Evolutionary conservation across 768 basidiomycete genomes (phyloP).

Genomic region (Boletus vinaceobasis): DNA sequence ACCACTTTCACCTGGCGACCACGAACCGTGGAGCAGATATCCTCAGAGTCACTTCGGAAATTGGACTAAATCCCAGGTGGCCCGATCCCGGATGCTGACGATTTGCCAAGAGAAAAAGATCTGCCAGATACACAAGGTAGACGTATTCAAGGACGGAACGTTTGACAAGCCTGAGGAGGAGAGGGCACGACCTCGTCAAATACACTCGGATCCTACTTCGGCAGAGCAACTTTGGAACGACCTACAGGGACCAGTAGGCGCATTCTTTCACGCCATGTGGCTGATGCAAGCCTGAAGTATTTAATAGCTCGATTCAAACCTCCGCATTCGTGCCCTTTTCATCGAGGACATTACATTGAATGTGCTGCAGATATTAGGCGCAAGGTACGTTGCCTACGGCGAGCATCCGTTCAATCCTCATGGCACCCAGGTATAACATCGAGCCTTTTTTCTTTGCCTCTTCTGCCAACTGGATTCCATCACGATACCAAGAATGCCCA

Average conservation of each 20-base stretch:
- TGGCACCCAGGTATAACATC: slow-evolving; percentile 33
- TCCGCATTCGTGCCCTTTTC: slow-evolving; percentile 35
- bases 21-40: slow-evolving; percentile 35
- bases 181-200: background rate
- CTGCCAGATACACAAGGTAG: slow-evolving; percentile 23
- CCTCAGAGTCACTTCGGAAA: slow-evolving; percentile 54
- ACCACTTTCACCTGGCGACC: background rate
- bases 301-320: slow-evolving; percentile 17
- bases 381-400: slow-evolving; percentile 24
- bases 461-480: slow-evolving; percentile 41
- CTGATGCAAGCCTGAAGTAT: background rate
- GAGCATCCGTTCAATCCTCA: background rate
- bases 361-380: slow-evolving; percentile 37
- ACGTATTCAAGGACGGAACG: slow-evolving; percentile 12
- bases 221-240: slow-evolving; percentile 27
- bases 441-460: slow-evolving; percentile 46
- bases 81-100: slow-evolving; percentile 32
- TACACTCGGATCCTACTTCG: slow-evolving; percentile 13
- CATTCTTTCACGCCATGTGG: background rate
- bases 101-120: slow-evolving; percentile 11
- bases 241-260: slow-evolving; percentile 26
- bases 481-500: slow-evolving; percentile 39
- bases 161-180: slow-evolving; percentile 16
- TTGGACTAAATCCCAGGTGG: slow-evolving; percentile 48
- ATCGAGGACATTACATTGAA: slow-evolving; percentile 33